Conservation (phyloP, 2,329 filamentous ascomycete genomes). For the Lizonia empirigonia region DNA sequence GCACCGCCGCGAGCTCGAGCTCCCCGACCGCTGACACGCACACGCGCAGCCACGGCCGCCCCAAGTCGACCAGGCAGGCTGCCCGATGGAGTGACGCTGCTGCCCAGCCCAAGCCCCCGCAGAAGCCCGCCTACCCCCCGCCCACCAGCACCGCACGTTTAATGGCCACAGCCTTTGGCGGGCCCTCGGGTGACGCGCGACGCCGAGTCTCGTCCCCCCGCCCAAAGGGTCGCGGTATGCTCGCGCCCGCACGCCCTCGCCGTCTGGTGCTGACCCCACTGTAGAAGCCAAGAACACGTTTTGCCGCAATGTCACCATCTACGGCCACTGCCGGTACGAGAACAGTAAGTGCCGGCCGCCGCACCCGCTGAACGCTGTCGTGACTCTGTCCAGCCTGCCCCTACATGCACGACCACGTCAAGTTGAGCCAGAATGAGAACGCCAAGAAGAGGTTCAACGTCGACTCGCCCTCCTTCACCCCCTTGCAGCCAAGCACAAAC, state of each 20-base stretch:
- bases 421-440: slow-evolving; percentile 60
- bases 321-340: slow-evolving; percentile 90
- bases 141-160: slow-evolving; percentile 19
- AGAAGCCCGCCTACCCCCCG: slow-evolving; percentile 23
- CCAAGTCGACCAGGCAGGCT: slow-evolving; percentile 32
- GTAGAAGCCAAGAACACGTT: slow-evolving; percentile 80
- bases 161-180: slow-evolving; percentile 47
- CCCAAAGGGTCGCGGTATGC: slow-evolving; percentile 52
- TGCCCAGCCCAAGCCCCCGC: slow-evolving; percentile 20
- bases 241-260: slow-evolving; percentile 6
- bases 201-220: slow-evolving; percentile 51
- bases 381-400: slow-evolving; percentile 61
- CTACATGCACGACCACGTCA: slow-evolving; percentile 84
- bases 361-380: slow-evolving; percentile 14
- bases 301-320: slow-evolving; percentile 91
- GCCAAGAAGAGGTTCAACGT: slow-evolving; percentile 84
- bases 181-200: slow-evolving; percentile 48
- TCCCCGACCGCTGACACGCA: slow-evolving; percentile 35
- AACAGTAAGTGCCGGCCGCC: slow-evolving; percentile 61
- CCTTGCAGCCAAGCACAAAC: slow-evolving; percentile 60
- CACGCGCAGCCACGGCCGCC: slow-evolving; percentile 33
- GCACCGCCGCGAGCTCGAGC: slow-evolving; percentile 31
- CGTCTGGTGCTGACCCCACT: slow-evolving; percentile 27
- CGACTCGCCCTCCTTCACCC: slow-evolving; percentile 94
- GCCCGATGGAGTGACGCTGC: slow-evolving; percentile 39